Conservation (phyloP, 345 rosid genomes). For the Sonneratia alba region DNA sequence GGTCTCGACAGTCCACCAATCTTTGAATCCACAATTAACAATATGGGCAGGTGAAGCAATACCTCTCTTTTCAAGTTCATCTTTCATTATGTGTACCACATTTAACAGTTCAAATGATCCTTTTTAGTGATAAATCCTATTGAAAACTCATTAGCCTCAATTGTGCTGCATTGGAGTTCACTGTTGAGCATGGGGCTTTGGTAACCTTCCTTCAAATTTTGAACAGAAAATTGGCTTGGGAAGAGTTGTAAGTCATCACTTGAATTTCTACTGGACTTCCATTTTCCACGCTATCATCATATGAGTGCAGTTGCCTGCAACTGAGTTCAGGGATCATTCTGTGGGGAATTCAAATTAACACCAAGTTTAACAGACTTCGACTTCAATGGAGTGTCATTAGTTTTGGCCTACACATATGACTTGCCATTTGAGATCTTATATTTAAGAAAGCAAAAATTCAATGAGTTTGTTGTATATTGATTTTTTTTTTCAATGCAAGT, state of each 20-base stretch:
- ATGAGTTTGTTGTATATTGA: not conserved
- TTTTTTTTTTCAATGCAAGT: no score
- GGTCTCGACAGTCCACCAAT: not conserved
- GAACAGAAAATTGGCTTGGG: not conserved
- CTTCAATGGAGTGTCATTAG: not conserved
- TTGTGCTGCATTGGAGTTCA: not conserved
- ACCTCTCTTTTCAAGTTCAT: not conserved
- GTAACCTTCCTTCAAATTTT: not conserved
- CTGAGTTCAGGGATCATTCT: not conserved
- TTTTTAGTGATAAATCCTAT: not conserved
- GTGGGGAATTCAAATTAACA: no score
- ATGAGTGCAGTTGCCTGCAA: not conserved
- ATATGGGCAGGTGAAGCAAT: not conserved
- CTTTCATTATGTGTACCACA: not conserved
- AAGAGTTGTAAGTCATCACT: not conserved
- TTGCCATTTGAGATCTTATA: not conserved
- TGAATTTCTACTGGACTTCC: not conserved
- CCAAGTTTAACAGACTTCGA: not conserved
- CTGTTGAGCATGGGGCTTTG: not conserved
- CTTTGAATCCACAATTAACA: not conserved
- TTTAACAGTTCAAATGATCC: not conserved
- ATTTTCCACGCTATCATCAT: not conserved
- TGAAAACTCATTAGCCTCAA: not conserved
- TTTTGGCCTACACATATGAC: not conserved
- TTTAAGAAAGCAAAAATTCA: not conserved